Percentiles rank a stretch among this genome's conserved stretches.
These are phyloP conservation scores for Aspergillus glaucus DNA, from an alignment of 2,329 filamentous ascomycete species.

Conservation along the genomic window DNA sequence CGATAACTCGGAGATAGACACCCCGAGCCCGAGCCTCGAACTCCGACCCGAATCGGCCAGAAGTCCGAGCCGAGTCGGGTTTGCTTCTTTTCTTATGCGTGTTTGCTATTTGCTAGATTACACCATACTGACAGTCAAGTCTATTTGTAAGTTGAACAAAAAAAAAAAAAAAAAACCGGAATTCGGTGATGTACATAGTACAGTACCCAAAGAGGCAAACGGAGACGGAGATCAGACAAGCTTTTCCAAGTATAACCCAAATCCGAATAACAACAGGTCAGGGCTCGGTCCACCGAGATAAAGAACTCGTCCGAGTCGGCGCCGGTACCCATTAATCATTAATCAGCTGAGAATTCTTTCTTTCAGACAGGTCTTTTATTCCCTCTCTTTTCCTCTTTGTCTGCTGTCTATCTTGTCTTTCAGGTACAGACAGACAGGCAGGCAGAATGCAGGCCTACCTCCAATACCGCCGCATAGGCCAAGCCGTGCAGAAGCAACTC, in stretches of 20 bases:
- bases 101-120: background rate
- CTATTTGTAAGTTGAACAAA: background rate
- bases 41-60: background rate
- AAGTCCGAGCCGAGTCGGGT: background rate
- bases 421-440: background rate
- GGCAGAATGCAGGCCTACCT: conserved; percentile 19
- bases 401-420: background rate
- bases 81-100: background rate
- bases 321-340: background rate
- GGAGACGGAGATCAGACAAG: background rate
- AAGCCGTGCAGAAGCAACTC: conserved; percentile 13
- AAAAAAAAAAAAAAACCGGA: too few relatives aligned
- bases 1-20: background rate
- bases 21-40: background rate
- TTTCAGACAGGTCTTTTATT: background rate
- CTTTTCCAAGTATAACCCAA: background rate
- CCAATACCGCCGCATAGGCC: conserved; percentile 17
- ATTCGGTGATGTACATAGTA: background rate
- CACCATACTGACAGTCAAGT: too few relatives aligned
- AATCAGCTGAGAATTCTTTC: background rate
- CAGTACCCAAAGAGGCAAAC: background rate
- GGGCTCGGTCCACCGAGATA: background rate
- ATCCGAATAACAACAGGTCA: background rate
- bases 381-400: background rate
- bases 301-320: background rate